Evolutionary conservation across 179 eudicot genomes (phyloP).

Genomic region (Patellifolia procumbens): DNA sequence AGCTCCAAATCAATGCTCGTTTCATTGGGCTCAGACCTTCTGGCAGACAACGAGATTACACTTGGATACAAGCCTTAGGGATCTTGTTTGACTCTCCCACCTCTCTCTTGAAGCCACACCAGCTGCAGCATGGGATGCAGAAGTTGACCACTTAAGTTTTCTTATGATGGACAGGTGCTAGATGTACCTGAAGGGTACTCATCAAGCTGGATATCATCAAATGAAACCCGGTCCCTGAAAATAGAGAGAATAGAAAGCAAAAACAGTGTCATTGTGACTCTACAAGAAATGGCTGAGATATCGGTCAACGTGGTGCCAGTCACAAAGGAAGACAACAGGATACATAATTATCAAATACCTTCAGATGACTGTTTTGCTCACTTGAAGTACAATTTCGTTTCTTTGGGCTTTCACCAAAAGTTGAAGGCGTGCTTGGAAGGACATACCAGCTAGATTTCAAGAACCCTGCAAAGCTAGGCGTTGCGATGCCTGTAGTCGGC

Average conservation of each 20-base stretch:
- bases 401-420: conserved; percentile 44
- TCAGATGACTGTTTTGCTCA: conserved; percentile 53
- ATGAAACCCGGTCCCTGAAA: conserved; percentile 29
- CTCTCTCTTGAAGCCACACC: conserved; percentile 53
- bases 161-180: conserved; percentile 24
- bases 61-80: conserved; percentile 76
- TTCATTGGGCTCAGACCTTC: conserved; percentile 67
- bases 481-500: conserved; percentile 64
- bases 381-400: conserved; percentile 57
- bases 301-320: conserved; percentile 52
- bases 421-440: conserved; percentile 64
- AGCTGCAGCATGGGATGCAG: conserved; percentile 50
- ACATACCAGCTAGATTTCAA: conserved; percentile 61
- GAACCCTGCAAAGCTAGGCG: conserved; percentile 52
- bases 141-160: conserved; percentile 31
- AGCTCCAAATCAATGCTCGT: conserved; percentile 65
- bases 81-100: conserved; percentile 46
- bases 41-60: conserved; percentile 55
- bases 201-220: conserved; percentile 31
- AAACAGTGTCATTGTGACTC: conserved; percentile 43
- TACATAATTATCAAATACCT: conserved; percentile 55
- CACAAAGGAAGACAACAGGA: conserved; percentile 50
- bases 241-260: conserved; percentile 43
- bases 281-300: conserved; percentile 41
- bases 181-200: conserved; percentile 26